Evolutionary conservation across 2,329 filamentous ascomycete genomes (phyloP).

Genomic region (Incumbomyces delicatus): DNA sequence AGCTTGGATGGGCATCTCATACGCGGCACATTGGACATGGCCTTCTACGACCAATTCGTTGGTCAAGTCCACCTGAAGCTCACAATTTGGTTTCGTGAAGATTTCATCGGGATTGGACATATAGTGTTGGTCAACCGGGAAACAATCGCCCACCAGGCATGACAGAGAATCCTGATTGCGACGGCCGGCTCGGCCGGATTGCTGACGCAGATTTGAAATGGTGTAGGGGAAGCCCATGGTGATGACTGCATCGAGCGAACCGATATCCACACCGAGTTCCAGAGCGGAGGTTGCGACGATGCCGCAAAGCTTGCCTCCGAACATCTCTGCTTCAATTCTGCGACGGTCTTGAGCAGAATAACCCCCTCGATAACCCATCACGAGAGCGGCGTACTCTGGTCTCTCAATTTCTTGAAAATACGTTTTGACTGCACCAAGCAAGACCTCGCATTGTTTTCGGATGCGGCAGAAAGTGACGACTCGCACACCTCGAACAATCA

Average conservation of each 20-base stretch:
- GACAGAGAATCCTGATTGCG: conserved; percentile 90
- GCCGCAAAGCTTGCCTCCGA: conserved; percentile 83
- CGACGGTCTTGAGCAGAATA: conserved; percentile 88
- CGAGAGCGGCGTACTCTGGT: conserved; percentile 62
- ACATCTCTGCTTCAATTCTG: conserved; percentile 90
- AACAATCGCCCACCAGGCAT: conserved; percentile 78
- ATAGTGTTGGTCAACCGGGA: conserved; percentile 87
- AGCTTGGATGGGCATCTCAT: conserved; percentile 84
- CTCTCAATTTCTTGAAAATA: conserved; percentile 67
- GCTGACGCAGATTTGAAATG: conserved; percentile 86
- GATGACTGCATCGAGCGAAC: conserved; percentile 83
- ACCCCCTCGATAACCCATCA: conserved; percentile 93
- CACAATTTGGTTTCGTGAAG: conserved; percentile 77
- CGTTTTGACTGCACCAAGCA: conserved; percentile 68
- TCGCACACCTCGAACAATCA: conserved; percentile 77
- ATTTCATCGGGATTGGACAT: conserved; percentile 95
- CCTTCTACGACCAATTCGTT: conserved; percentile 89
- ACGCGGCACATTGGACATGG: conserved; percentile 89
- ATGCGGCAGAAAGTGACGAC: conserved; percentile 90
- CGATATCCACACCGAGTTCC: conserved; percentile 91
- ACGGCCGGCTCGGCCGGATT: conserved; percentile 84
- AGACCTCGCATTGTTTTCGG: conserved; percentile 75
- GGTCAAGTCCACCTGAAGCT: conserved; percentile 80
- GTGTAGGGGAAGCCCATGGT: conserved; percentile 93
- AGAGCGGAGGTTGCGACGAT: conserved; percentile 90